phyloP scores from a whole-genome alignment of 345 rosid genomes.

The Arabis alpina region DNA sequence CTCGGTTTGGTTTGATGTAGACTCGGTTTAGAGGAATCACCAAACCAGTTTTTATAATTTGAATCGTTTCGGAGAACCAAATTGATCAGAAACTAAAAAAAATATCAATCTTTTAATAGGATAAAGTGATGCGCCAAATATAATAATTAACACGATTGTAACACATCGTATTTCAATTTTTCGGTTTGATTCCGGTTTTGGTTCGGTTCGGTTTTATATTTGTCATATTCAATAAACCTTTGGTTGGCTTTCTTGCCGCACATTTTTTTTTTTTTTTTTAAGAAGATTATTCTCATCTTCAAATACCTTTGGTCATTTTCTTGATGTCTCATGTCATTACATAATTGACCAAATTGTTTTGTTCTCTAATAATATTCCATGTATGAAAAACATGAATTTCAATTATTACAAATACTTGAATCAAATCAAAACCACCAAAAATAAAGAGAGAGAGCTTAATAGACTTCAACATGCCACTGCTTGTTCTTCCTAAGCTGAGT shows the following conservation, averaged over 20 bases:
- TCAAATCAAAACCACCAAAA: slow-evolving; percentile 22
- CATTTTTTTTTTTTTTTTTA: too few relatives aligned
- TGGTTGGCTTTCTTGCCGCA: slow-evolving; percentile 30
- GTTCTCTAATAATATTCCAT: slow-evolving; percentile 37
- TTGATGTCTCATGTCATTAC: slow-evolving; percentile 15
- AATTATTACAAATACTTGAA: slow-evolving; percentile 28
- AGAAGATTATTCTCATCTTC: slow-evolving; percentile 19
- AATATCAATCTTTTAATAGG: too few relatives aligned
- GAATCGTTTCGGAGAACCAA: too few relatives aligned
- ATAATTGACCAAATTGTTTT: background rate
- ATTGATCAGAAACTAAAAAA: too few relatives aligned
- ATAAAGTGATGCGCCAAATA: too few relatives aligned
- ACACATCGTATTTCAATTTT: too few relatives aligned
- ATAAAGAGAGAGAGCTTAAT: slow-evolving; percentile 39
- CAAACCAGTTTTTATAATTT: background rate
- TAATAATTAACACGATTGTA: too few relatives aligned
- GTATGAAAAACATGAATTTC: slow-evolving; percentile 18
- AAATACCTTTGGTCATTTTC: slow-evolving; percentile 25
- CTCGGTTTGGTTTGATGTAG: slow-evolving; percentile 23
- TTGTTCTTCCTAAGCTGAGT: slow-evolving; percentile 95
- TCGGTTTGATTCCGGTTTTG: too few relatives aligned
- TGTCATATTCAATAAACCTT: background rate
- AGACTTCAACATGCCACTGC: slow-evolving; percentile 99
- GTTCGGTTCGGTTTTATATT: too few relatives aligned
- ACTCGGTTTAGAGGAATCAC: background rate